Conservation (phyloP, 495 filamentous ascomycete genomes). For the Neurospora terricola region DNA sequence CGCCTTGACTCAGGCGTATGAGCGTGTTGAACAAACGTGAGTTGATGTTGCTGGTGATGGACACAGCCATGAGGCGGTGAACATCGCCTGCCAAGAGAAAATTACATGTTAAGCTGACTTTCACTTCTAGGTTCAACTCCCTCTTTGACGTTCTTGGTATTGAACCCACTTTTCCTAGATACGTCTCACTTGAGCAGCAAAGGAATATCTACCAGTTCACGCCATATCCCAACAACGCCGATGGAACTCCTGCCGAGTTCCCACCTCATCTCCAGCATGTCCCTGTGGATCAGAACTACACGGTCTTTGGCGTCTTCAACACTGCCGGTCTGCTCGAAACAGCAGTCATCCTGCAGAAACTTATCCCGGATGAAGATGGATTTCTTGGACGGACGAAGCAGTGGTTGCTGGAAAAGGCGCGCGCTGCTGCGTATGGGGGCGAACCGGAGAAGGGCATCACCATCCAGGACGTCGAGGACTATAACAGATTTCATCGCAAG, state of each 20-base stretch:
- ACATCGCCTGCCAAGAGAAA: neutral
- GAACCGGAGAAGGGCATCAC: constrained; percentile 23
- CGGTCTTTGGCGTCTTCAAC: constrained; percentile 22
- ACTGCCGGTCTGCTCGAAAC: constrained; percentile 22
- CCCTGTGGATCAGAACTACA: constrained; percentile 16
- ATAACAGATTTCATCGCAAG: constrained; percentile 27
- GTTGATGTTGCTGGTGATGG: neutral
- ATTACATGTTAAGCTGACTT: neutral
- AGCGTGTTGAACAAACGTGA: constrained; percentile 29
- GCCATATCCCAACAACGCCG: constrained; percentile 16
- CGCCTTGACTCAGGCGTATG: constrained; percentile 30
- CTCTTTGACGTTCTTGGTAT: constrained; percentile 27
- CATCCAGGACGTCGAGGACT: constrained; percentile 30
- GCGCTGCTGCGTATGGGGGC: constrained; percentile 18
- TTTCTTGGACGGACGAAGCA: constrained; percentile 21
- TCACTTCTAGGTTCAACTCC: constrained; percentile 19
- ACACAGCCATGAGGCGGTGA: neutral
- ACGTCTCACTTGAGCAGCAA: constrained; percentile 20
- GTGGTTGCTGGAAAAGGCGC: constrained; percentile 17
- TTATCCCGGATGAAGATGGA: constrained; percentile 23
- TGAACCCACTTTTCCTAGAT: constrained; percentile 24
- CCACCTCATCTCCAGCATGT: constrained; percentile 27
- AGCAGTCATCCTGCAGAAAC: constrained; percentile 23
- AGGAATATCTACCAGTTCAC: constrained; percentile 22
- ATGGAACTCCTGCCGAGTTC: constrained; percentile 19